A percentile compares a stretch with the other conserved stretches of the same genome.
phyloP scores from a whole-genome alignment of 2,329 filamentous ascomycete genomes.

The Xylariaceae sp. region DNA sequence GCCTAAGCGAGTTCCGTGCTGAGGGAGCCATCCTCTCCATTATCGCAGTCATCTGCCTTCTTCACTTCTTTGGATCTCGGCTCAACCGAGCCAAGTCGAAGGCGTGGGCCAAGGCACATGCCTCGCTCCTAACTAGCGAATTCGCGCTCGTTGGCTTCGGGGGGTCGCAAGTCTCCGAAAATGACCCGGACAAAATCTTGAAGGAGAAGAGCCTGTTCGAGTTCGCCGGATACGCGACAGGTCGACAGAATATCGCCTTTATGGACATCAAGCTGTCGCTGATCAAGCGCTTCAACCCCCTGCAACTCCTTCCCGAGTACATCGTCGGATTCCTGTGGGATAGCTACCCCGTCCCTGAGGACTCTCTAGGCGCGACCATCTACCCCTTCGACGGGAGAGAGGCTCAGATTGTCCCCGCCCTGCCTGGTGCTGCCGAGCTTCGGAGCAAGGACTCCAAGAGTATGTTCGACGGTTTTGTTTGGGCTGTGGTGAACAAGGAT shows the following conservation, averaged over 20 bases:
- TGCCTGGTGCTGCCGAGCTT: conserved; percentile 54
- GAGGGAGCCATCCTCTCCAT: conserved; percentile 78
- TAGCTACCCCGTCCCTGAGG: conserved; percentile 60
- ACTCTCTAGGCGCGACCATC: conserved; percentile 69
- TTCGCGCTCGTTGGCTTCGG: conserved; percentile 83
- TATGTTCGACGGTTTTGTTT: conserved; percentile 85
- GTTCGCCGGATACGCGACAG: conserved; percentile 81
- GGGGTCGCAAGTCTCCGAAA: conserved; percentile 46
- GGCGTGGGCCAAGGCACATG: conserved; percentile 73
- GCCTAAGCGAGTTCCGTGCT: conserved; percentile 75
- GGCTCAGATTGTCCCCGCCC: conserved; percentile 63
- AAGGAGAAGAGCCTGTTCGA: conserved; percentile 86
- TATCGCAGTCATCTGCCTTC: conserved; percentile 65
- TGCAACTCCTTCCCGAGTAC: conserved; percentile 56
- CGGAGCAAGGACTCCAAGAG: conserved; percentile 56
- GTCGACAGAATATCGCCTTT: conserved; percentile 88
- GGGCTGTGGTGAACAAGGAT: conserved; percentile 92
- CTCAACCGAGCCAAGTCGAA: conserved; percentile 75
- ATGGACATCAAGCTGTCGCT: conserved; percentile 78
- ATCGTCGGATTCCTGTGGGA: conserved; percentile 75
- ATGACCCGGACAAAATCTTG: conserved; percentile 53
- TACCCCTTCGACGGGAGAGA: conserved; percentile 95
- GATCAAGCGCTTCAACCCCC: conserved; percentile 81
- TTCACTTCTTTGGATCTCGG: conserved; percentile 77
- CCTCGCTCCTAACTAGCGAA: conserved; percentile 67